Base-by-base conservation (phyloP, 129 eudicot genomes). In the Pseudognaphalium luteoalbum region DNA sequence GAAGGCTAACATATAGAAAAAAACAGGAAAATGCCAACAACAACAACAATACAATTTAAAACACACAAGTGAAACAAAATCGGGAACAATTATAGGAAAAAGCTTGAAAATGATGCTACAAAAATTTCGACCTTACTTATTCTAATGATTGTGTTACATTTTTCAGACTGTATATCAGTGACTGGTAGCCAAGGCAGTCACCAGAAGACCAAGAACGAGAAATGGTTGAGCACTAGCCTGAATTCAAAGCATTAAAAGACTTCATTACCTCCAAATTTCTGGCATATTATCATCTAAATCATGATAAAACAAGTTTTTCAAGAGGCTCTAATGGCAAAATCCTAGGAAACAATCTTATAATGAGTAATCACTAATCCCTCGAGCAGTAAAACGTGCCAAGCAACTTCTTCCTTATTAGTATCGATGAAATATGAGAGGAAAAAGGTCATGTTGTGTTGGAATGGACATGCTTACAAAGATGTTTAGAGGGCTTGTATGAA, bases 151-250 rank as follows among this genome's bases (percentile, higher is more conserved):
- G 68, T 73, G 75, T 74, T 57, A 61, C 75, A 66, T 52, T 2
- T 67, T 74, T 34, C 11, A 67, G 42, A 74, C 6, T 30, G 77
- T 74, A 60, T 83, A 58, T 84, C 74, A 86, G 69, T 84, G 91
- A 82, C 87, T 86, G 78, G 95, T 91, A 60, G 97, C 97, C 41
- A 91, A 71, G 35, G 97, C 96, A 16, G 96, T 91, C 76, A 91
- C 96, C 80, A 91, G 68, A 59, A 91, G 82, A 39, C 97, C 97
- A 41, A 91, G 92, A 64, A 91, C 76, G 62, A 91, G 96, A 78
- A 91, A 91, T 60, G 97, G 97, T 75, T 91, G 97, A 68, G 97
- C 97, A 83, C 98, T 94, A 56, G 97, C 98, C 98, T 94, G 96
- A 70, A 80, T 81, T 16, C 7, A 79, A 73, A 71, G 8, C 72